Percentiles rank a stretch among this genome's conserved stretches.
phyloP scores from a whole-genome alignment of 495 filamentous ascomycete genomes.

The Aspergillus affinis region DNA sequence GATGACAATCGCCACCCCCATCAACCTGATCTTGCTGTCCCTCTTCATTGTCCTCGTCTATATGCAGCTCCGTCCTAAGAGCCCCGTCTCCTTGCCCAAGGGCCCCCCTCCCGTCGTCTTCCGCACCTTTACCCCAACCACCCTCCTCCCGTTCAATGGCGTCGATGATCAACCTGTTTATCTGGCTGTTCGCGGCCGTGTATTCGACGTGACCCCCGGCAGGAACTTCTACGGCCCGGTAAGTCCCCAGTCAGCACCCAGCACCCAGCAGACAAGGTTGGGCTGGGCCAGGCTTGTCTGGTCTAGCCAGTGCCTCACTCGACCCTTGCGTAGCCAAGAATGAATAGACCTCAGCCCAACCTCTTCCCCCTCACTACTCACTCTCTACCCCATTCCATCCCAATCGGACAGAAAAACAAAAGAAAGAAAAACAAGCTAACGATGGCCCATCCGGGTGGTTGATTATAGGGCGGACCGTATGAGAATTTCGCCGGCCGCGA shows the following conservation, averaged over 20 bases:
- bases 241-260: constrained; percentile 16
- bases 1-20: constrained; percentile 67
- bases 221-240: constrained; percentile 88
- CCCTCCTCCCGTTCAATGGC: constrained; percentile 87
- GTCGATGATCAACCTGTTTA: constrained; percentile 70
- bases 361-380: neutral
- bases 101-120: constrained; percentile 77
- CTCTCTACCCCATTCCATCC: neutral
- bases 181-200: constrained; percentile 76
- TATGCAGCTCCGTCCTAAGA: constrained; percentile 61
- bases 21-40: constrained; percentile 73
- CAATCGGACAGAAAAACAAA: neutral
- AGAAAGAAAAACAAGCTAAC: neutral
- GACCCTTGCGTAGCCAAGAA: neutral
- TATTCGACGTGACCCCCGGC: constrained; percentile 85
- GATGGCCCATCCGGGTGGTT: neutral
- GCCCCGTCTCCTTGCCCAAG: constrained; percentile 61
- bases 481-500: constrained; percentile 94
- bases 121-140: constrained; percentile 84
- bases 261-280: neutral
- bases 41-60: constrained; percentile 71
- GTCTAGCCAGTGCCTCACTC: neutral
- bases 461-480: constrained; percentile 73
- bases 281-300: too few relatives aligned
- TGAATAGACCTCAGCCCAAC: neutral